Conservation (phyloP, 225 moss, liverwort and hornwort species). For the Antitrichia curtipendula region DNA sequence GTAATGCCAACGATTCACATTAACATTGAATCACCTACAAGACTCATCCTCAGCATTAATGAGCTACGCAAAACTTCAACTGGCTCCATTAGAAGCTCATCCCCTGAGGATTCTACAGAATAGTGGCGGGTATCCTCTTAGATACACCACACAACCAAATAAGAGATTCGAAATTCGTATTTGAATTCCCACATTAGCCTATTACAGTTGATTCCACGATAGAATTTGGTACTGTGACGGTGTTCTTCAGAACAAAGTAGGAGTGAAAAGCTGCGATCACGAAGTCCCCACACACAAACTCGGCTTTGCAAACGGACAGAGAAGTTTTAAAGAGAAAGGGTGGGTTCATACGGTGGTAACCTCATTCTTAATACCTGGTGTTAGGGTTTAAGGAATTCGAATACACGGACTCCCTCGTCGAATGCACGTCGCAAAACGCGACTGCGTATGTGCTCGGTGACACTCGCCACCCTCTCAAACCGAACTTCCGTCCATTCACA, state of each 20-base stretch:
- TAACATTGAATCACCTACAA: neutral
- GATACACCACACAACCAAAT: neutral
- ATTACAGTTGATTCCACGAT: neutral
- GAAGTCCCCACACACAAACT: neutral
- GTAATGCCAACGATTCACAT: neutral
- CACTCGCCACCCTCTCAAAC: neutral
- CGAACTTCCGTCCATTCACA: slow-evolving; percentile 8
- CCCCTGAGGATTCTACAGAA: neutral
- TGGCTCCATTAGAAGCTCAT: neutral
- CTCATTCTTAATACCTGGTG: neutral
- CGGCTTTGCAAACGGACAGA: neutral
- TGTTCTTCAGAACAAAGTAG: neutral
- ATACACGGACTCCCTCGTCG: neutral
- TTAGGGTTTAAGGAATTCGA: neutral
- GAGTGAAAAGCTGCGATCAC: neutral
- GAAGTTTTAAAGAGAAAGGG: neutral
- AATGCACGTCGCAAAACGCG: slow-evolving; percentile 19
- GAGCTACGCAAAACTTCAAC: neutral
- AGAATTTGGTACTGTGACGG: neutral
- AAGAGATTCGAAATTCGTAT: neutral
- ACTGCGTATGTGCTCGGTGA: slow-evolving; percentile 13
- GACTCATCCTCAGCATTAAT: neutral
- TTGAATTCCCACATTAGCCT: neutral
- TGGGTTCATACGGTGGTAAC: neutral
- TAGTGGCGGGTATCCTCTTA: neutral